Evolutionary conservation across 1,139 yeast genomes (phyloP).

Genomic region (Blastobotrys serpentis): DNA sequence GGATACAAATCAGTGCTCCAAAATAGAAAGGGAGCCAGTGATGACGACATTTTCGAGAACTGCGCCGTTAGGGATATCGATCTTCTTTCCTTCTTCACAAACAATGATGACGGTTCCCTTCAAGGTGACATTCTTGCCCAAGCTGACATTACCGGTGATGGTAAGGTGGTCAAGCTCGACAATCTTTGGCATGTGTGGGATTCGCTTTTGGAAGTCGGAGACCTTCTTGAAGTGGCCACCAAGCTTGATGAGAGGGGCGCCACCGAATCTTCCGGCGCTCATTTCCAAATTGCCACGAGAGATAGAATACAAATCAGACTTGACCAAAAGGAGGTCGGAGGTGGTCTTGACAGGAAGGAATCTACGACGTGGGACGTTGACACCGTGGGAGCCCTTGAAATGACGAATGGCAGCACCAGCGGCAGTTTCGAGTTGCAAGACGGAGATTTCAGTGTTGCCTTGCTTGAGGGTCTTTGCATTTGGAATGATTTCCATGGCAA

Average conservation of each 20-base stretch:
- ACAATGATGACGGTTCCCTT: slow-evolving; percentile 98
- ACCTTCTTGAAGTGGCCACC: slow-evolving; percentile 97
- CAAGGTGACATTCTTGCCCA: slow-evolving; percentile 86
- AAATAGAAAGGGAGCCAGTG: slow-evolving; percentile 92
- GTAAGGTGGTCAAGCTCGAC: slow-evolving; percentile 96
- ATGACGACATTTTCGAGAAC: slow-evolving; percentile 93
- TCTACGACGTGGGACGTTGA: slow-evolving; percentile 96
- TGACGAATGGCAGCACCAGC: slow-evolving; percentile 99
- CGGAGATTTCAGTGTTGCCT: slow-evolving; percentile 77
- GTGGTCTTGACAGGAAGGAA: slow-evolving; percentile 98
- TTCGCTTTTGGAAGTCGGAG: slow-evolving; percentile 82
- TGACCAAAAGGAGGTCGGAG: slow-evolving; percentile 89
- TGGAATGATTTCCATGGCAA: slow-evolving; percentile 93
- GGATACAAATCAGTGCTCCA: slow-evolving; percentile 92
- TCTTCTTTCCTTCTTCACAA: slow-evolving; percentile 94
- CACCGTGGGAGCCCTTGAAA: slow-evolving; percentile 94
- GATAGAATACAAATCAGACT: slow-evolving; percentile 89
- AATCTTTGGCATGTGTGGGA: slow-evolving; percentile 94
- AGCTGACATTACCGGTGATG: slow-evolving; percentile 90
- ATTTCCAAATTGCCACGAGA: slow-evolving; percentile 89
- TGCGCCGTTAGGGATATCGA: slow-evolving; percentile 96
- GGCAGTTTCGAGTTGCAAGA: slow-evolving; percentile 95
- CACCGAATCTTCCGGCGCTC: slow-evolving; percentile 79
- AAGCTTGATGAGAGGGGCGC: slow-evolving; percentile 92
- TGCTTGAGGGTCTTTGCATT: slow-evolving; percentile 78